Percentiles rank a stretch among this genome's conserved stretches.
Evolutionary conservation across 2,329 filamentous ascomycete species (phyloP).

Genomic region (Monascus ruber): DNA sequence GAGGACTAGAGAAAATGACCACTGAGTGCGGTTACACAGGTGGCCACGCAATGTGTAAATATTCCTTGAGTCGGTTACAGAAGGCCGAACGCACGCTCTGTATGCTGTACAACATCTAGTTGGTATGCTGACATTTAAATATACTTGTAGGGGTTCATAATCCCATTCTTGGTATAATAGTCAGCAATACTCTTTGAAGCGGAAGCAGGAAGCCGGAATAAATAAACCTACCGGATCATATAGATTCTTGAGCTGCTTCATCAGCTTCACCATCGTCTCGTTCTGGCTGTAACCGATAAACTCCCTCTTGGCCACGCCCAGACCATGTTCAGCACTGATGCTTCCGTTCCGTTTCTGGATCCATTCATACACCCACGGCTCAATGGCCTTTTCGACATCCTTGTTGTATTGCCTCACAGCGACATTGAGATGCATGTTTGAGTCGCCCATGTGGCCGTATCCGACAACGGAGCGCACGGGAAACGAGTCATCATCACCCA

Average conservation of each 20-base stretch:
- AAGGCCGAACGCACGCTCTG: too few relatives aligned
- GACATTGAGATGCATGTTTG: constrained; percentile 89
- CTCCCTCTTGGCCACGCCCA: constrained; percentile 90
- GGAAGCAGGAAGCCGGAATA: neutral
- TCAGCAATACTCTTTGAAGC: constrained; percentile 6
- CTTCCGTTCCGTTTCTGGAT: constrained; percentile 77
- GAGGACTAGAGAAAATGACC: too few relatives aligned
- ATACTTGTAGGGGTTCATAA: constrained; percentile 99
- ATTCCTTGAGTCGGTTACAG: too few relatives aligned
- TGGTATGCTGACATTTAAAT: constrained; percentile 35
- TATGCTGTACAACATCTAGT: too few relatives aligned
- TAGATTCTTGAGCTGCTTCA: constrained; percentile 88
- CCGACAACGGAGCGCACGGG: constrained; percentile 86
- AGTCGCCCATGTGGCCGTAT: constrained; percentile 97
- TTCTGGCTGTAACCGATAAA: constrained; percentile 89
- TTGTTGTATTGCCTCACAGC: constrained; percentile 73
- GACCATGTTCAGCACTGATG: constrained; percentile 91
- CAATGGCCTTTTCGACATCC: constrained; percentile 71
- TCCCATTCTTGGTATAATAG: constrained; percentile 58
- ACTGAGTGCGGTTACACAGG: too few relatives aligned
- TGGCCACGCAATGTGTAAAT: too few relatives aligned
- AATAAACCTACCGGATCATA: constrained; percentile 73
- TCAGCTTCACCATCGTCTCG: constrained; percentile 74
- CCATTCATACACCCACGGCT: constrained; percentile 98
- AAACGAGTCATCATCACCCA: constrained; percentile 62